A percentile compares a stretch with the other conserved stretches of the same genome.
These are phyloP conservation scores for Boletus fagicola DNA, from an alignment of 768 basidiomycete genomes.

Conservation along the genomic window DNA sequence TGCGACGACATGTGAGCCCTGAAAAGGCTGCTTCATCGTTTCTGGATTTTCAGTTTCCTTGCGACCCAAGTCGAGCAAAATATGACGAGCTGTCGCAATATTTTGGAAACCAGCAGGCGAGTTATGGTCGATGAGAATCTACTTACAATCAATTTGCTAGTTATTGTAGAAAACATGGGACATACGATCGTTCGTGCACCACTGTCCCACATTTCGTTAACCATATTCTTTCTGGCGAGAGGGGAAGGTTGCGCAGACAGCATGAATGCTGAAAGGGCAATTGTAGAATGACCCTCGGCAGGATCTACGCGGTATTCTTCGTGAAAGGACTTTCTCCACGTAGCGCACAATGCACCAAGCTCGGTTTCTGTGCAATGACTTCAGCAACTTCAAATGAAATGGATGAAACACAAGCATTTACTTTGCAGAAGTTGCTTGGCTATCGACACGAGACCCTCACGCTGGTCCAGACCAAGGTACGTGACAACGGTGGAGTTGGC, in stretches of 20 bases:
- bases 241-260: conserved; percentile 69
- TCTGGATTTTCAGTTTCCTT: conserved; percentile 54
- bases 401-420: conserved; percentile 29
- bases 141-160: conserved; percentile 14
- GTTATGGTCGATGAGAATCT: conserved; percentile 88
- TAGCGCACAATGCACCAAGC: conserved; percentile 42
- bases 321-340: conserved; percentile 59
- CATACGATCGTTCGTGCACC: conserved; percentile 79
- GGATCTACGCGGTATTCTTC: conserved; percentile 43
- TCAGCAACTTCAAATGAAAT: conserved; percentile 12
- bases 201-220: conserved; percentile 90
- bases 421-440: conserved; percentile 63
- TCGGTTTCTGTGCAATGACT: conserved; percentile 42
- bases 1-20: conserved; percentile 81
- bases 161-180: not conserved
- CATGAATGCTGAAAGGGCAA: conserved; percentile 86
- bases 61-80: conserved; percentile 61
- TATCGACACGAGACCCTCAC: conserved; percentile 65
- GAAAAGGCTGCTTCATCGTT: conserved; percentile 34
- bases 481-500: conserved; percentile 51
- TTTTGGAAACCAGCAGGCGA: conserved; percentile 71
- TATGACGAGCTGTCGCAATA: conserved; percentile 75
- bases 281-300: conserved; percentile 44
- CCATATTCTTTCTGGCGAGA: conserved; percentile 58
- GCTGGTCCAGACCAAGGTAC: conserved; percentile 78